phyloP scores from a whole-genome alignment of 192 early-diverging fungal genomes.

The Kappamyces sp. region DNA sequence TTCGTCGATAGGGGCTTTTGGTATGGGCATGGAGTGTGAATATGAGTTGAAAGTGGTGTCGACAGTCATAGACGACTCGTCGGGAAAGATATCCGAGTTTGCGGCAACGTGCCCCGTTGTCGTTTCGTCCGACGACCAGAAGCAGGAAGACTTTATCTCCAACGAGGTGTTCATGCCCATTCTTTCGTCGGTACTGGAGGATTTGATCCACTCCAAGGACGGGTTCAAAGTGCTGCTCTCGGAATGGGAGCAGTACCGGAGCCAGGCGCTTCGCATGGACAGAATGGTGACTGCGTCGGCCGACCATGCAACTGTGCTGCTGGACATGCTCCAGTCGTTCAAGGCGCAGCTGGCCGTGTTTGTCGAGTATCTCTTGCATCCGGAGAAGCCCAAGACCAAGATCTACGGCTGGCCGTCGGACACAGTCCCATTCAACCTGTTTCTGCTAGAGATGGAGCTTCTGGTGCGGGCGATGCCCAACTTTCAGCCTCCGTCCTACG shows the following conservation, averaged over 20 bases:
- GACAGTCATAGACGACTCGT: no score
- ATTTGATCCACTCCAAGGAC: slow-evolving; percentile 3
- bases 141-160: no score
- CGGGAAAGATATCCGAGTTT: no score
- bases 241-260: slow-evolving; percentile 9
- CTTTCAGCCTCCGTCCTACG: no score
- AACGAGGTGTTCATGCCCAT: slow-evolving; percentile 4
- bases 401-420: slow-evolving; percentile 1
- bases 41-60: no score
- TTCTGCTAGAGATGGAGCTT: slow-evolving; percentile 13
- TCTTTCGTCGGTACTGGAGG: slow-evolving; percentile 2
- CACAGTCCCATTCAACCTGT: slow-evolving; percentile 15
- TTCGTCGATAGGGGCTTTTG: no score
- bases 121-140: no score
- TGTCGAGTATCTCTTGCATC: slow-evolving; percentile 1
- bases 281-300: slow-evolving; percentile 5
- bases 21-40: no score
- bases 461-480: slow-evolving; percentile 4
- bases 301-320: slow-evolving; percentile 12
- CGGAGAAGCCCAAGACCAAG: background rate
- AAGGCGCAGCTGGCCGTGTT: background rate
- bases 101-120: no score
- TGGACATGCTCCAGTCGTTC: slow-evolving; percentile 12
- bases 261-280: background rate
- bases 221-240: slow-evolving; percentile 5